These are phyloP conservation scores for Plasmopara viticola DNA, from an alignment of 352 stramenopile genomes.

Conservation along the genomic window DNA sequence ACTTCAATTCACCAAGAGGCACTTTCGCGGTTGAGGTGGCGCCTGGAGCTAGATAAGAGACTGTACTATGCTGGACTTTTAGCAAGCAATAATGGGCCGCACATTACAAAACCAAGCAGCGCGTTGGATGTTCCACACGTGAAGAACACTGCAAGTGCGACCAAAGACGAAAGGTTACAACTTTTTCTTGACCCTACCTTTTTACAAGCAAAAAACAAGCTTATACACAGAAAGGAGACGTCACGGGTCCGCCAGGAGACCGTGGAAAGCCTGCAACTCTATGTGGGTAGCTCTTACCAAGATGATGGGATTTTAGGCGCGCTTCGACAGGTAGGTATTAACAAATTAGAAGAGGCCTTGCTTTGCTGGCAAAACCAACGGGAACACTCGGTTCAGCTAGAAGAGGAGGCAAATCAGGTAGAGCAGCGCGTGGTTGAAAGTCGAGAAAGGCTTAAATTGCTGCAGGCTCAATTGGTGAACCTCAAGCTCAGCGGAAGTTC, in stretches of 20 bases:
- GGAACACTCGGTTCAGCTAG: constrained; percentile 51
- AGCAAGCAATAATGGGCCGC: constrained; percentile 9
- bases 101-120: background rate
- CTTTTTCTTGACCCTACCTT: constrained; percentile 35
- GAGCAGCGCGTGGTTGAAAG: constrained; percentile 57
- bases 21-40: constrained; percentile 57
- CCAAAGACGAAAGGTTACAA: constrained; percentile 5
- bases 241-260: too few species aligned
- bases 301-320: too few species aligned
- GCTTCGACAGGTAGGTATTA: too few species aligned
- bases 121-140: constrained; percentile 5
- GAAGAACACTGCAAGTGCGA: constrained; percentile 6
- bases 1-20: constrained; percentile 56
- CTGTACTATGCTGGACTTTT: constrained; percentile 32
- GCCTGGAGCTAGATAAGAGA: constrained; percentile 54
- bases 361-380: too few species aligned
- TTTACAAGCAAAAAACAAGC: too few species aligned
- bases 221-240: too few species aligned
- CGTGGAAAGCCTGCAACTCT: too few species aligned
- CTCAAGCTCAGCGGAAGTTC: constrained; percentile 59
- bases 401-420: constrained; percentile 48
- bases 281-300: too few species aligned
- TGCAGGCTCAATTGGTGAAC: constrained; percentile 54
- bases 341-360: too few species aligned
- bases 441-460: constrained; percentile 44